Percentiles rank a stretch among this genome's conserved stretches.
Evolutionary conservation across 2,329 filamentous ascomycete species (phyloP).

Genomic region (Chaetomiaceae sp.): DNA sequence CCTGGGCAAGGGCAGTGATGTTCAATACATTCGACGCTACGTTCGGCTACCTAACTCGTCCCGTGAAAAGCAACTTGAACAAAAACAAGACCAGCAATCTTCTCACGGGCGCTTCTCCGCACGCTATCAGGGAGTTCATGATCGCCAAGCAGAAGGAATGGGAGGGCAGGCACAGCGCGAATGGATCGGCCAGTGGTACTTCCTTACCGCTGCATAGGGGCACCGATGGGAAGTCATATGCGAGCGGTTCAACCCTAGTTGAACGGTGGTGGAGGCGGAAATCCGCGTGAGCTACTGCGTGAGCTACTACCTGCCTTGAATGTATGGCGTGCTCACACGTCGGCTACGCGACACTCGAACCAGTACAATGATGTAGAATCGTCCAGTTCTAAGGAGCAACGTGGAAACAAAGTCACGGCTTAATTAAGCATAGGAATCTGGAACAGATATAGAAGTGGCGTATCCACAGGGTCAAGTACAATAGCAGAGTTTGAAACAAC

Average conservation of each 20-base stretch:
- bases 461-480: too few species aligned
- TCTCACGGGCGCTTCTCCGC: constrained; percentile 17
- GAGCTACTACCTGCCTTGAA: too few species aligned
- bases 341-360: too few species aligned
- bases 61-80: background rate
- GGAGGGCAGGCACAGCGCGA: constrained; percentile 4
- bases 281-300: background rate
- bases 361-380: too few species aligned
- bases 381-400: too few species aligned
- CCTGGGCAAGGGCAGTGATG: constrained; percentile 14
- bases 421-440: too few species aligned
- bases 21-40: constrained; percentile 12
- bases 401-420: too few species aligned
- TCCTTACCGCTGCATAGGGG: constrained; percentile 18
- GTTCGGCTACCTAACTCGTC: constrained; percentile 9
- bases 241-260: background rate
- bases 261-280: constrained; percentile 18
- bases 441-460: too few species aligned
- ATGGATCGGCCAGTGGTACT: constrained; percentile 3
- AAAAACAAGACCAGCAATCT: constrained; percentile 5
- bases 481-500: too few species aligned
- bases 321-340: too few species aligned
- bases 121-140: constrained; percentile 23
- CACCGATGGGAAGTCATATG: background rate
- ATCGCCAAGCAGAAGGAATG: constrained; percentile 23